Evolutionary conservation across 768 basidiomycete genomes (phyloP), one percentile per base, ranked within the genome.

Genomic region (Phylloporus arenicola): DNA sequence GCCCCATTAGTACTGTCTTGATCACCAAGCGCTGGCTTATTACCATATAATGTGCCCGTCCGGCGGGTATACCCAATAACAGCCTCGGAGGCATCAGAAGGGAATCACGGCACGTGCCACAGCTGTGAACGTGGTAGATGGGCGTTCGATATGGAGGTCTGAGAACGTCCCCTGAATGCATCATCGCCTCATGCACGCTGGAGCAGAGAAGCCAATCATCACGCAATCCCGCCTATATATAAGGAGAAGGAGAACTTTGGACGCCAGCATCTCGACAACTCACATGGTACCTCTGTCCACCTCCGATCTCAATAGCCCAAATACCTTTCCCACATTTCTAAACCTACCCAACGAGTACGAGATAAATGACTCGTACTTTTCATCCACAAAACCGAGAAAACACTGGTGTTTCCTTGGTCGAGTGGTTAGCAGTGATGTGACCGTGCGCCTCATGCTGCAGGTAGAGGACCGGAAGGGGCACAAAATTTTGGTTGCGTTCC

Each of bases 331-430:
- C 24, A 16, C 59, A 1, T 66, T 67, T 41, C 12, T 3, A 33
- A 44, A 43, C 17, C 55, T 66, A 12, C 64, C 64, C n/a, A 19
- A 29, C n/a, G 65, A 67, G 47, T 47, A 53, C 38, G 54, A 57
- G 19, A 39, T 54, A 45, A 57, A 51, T 10, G 55, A 57, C 13
- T 19, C 55, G 12, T 53, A 57, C 51, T 57, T 55, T 41, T 57
- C 64, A 34, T 57, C 65, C 7, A 46, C 46, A n/a, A 67, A 47
- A 35, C 59, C 61, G n/a, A 59, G 54, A 22, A 63, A 50, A 37
- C 64, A 66, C 48, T 66, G 64, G 64, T 66, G 65, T 37, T 65
- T 67, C 39, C 56, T 66, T 5, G 64, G 64, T 5, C 55, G 44
- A 22, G 58, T 66, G 14, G 49, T 66, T 40, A 61, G 59, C 14